phyloP scores from a whole-genome alignment of 2,329 filamentous ascomycete species.

The Aspergillus piperis region DNA sequence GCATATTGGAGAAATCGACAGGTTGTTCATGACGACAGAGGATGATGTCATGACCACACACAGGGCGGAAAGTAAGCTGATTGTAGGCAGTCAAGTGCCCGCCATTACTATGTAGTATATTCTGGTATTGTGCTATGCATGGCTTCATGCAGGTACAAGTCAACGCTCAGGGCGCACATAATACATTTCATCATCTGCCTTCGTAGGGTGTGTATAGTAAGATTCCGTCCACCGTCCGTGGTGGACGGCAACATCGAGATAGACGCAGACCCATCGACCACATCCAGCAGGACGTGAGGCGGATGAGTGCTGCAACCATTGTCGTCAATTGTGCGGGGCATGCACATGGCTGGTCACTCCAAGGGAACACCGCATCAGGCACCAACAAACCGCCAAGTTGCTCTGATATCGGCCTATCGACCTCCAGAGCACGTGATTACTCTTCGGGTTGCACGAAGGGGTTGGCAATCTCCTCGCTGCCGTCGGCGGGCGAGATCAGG shows the following conservation, averaged over 20 bases:
- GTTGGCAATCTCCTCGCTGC: slow-evolving; percentile 93
- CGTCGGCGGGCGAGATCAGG: slow-evolving; percentile 87
- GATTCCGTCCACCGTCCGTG: neutral
- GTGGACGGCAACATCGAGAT: neutral
- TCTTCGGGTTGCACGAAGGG: slow-evolving; percentile 80
- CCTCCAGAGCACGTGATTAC: slow-evolving; percentile 32
- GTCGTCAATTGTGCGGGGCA: neutral
- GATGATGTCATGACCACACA: too few species aligned
- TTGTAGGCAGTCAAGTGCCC: too few species aligned
- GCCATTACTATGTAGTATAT: too few species aligned
- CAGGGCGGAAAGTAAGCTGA: too few species aligned
- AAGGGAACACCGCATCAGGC: neutral
- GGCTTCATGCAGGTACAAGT: neutral
- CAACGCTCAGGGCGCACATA: slow-evolving; percentile 3
- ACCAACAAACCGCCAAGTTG: too few species aligned
- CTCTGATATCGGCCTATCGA: too few species aligned
- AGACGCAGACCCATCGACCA: neutral
- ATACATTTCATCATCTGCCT: slow-evolving; percentile 4
- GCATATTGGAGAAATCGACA: too few species aligned
- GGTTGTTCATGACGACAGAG: too few species aligned
- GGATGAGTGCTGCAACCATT: neutral
- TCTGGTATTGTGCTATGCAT: neutral
- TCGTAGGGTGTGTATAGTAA: neutral
- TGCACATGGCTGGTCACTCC: neutral
- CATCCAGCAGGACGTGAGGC: neutral